These are phyloP conservation scores for Penicillium sp. DNA, from an alignment of 2,329 filamentous ascomycete genomes.

Conservation along the genomic window DNA sequence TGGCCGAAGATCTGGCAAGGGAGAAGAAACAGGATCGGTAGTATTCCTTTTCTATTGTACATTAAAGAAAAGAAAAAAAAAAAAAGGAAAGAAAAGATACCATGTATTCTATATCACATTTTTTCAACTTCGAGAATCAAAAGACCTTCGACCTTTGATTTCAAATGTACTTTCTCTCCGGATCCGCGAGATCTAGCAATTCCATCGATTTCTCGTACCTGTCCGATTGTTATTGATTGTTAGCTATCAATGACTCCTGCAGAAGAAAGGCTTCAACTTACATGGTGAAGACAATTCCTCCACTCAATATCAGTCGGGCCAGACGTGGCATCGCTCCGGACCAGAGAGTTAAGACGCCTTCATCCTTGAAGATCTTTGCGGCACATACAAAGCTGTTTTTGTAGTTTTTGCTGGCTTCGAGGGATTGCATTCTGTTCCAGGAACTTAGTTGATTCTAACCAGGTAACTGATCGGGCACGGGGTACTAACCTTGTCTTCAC, in stretches of 20 bases:
- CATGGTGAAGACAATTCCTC: slow-evolving; percentile 97
- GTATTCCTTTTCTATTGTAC: slow-evolving; percentile 4
- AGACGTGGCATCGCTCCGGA: slow-evolving; percentile 83
- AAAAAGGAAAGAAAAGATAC: slow-evolving; percentile 19
- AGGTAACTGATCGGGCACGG: not conserved
- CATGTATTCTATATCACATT: slow-evolving; percentile 16
- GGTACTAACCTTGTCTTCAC: slow-evolving; percentile 68
- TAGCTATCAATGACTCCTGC: slow-evolving; percentile 9
- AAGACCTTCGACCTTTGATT: not conserved
- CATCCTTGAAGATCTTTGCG: slow-evolving; percentile 75
- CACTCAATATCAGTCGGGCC: slow-evolving; percentile 79
- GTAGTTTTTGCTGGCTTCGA: slow-evolving; percentile 74
- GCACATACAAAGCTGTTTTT: slow-evolving; percentile 85
- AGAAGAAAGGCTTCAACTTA: slow-evolving; percentile 38
- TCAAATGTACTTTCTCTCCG: slow-evolving; percentile 75
- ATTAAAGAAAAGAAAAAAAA: too few relatives aligned
- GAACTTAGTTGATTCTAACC: slow-evolving; percentile 11
- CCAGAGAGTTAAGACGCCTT: slow-evolving; percentile 89
- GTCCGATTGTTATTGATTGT: slow-evolving; percentile 5
- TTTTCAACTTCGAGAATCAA: not conserved
- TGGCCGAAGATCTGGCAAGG: slow-evolving; percentile 57
- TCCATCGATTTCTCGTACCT: slow-evolving; percentile 95
- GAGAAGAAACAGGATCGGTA: slow-evolving; percentile 7
- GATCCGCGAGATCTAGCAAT: slow-evolving; percentile 71
- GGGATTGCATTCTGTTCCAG: slow-evolving; percentile 75